Conservation (phyloP, 331 rosid species). For the Pyracantha coccinea region DNA sequence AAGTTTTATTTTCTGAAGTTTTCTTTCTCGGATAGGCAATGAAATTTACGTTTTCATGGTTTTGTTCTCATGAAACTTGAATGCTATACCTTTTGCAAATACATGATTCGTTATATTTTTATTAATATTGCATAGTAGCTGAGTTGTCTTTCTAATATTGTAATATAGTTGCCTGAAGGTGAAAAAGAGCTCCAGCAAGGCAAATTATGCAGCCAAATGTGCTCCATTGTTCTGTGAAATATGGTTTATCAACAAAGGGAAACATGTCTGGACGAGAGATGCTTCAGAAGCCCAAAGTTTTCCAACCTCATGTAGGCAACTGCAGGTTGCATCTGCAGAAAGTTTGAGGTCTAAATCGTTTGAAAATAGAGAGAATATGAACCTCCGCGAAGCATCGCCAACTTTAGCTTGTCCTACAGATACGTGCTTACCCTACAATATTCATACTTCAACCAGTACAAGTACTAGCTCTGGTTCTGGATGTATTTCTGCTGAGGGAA, state of each 20-base stretch:
- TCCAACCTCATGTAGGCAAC: constrained; percentile 30
- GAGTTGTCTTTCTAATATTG: constrained; percentile 7
- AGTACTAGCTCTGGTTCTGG: constrained; percentile 32
- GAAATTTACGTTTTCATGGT: background rate
- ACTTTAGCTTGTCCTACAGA: constrained; percentile 17
- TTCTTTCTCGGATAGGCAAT: background rate
- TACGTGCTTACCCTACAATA: constrained; percentile 2
- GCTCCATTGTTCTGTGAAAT: constrained; percentile 71
- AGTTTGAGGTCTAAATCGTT: constrained; percentile 31
- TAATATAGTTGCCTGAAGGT: constrained; percentile 58
- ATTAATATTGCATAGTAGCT: background rate
- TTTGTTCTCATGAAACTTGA: background rate
- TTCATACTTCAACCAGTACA: constrained; percentile 11
- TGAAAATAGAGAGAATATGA: constrained; percentile 21
- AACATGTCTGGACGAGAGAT: constrained; percentile 69
- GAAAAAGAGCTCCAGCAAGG: constrained; percentile 65
- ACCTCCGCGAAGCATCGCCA: constrained; percentile 17
- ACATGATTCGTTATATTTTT: background rate
- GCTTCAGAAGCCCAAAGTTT: constrained; percentile 47
- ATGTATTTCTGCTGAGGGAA: constrained; percentile 28
- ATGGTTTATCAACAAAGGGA: constrained; percentile 75
- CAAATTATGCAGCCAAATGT: constrained; percentile 60
- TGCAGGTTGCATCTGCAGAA: constrained; percentile 25
- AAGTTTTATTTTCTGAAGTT: background rate
- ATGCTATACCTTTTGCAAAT: background rate